Evolutionary conservation across 345 rosid species (phyloP).

Genomic region (Eucalyptus sp.): DNA sequence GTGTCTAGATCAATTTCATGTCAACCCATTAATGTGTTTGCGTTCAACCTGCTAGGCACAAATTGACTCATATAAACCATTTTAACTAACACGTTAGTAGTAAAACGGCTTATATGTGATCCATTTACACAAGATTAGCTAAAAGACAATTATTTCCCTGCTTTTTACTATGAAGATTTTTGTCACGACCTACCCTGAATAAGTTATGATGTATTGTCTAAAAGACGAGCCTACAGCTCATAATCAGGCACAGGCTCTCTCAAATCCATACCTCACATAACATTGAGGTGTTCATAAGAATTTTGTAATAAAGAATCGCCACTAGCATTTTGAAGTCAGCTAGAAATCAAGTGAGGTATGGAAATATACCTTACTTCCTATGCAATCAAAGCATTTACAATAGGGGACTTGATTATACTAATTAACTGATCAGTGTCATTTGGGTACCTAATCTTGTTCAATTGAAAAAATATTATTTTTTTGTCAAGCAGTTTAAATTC

Average conservation of each 20-base stretch:
- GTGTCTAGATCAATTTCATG: not conserved
- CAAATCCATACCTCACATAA: fast-evolving
- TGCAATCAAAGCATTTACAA: fast-evolving
- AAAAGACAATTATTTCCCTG: not conserved
- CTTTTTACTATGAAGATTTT: not conserved
- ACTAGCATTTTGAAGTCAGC: fast-evolving
- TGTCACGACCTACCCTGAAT: fast-evolving
- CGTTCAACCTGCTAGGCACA: not conserved
- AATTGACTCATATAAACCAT: not conserved
- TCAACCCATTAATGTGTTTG: not conserved
- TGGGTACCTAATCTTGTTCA: fast-evolving
- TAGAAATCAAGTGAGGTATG: fast-evolving
- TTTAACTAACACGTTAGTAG: not conserved
- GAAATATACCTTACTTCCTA: no score
- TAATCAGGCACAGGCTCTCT: fast-evolving
- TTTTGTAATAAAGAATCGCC: fast-evolving
- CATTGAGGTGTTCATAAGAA: no score
- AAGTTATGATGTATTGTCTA: fast-evolving
- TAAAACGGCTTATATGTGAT: not conserved
- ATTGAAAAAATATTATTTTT: no score
- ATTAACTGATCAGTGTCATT: fast-evolving
- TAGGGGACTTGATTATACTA: fast-evolving
- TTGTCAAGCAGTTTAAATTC: no score
- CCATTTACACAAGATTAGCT: not conserved
- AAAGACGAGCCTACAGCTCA: fast-evolving